A percentile compares a stretch with the other conserved stretches of the same genome.
Conservation (phyloP, 768 basidiomycete genomes). For the Daedalea quercina region DNA sequence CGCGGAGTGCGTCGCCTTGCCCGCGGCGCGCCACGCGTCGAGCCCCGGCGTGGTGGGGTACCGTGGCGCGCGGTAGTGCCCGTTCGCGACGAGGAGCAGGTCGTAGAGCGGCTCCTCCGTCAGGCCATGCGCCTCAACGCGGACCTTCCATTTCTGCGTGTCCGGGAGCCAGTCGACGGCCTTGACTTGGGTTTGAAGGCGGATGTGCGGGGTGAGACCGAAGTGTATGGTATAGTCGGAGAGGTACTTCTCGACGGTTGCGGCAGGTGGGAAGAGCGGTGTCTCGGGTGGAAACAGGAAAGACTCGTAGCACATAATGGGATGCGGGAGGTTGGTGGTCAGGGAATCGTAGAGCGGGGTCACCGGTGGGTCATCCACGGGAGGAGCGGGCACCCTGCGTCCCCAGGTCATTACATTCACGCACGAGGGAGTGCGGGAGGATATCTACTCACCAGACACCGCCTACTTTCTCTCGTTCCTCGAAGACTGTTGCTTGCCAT, state of each 20-base stretch:
- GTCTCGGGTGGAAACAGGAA: slow-evolving; percentile 68
- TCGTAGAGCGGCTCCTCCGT: slow-evolving; percentile 41
- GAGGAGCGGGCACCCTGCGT: slow-evolving; percentile 48
- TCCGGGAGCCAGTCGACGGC: slow-evolving; percentile 33
- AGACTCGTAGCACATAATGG: slow-evolving; percentile 62
- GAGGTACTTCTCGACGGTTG: slow-evolving; percentile 62
- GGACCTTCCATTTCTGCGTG: slow-evolving; percentile 39
- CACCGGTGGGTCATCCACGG: slow-evolving; percentile 43
- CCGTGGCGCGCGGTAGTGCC: slow-evolving; percentile 63
- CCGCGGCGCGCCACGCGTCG: slow-evolving; percentile 43
- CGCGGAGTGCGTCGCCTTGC: slow-evolving; percentile 56
- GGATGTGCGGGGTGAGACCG: slow-evolving; percentile 53
- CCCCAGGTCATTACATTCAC: background rate
- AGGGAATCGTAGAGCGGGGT: slow-evolving; percentile 76
- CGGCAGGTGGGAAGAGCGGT: slow-evolving; percentile 58
- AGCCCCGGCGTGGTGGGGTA: slow-evolving; percentile 58
- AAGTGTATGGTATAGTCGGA: slow-evolving; percentile 59
- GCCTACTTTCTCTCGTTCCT: slow-evolving; percentile 59
- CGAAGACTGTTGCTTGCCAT: slow-evolving; percentile 65
- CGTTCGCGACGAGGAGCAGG: slow-evolving; percentile 68
- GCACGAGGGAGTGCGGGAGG: background rate
- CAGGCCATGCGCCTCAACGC: slow-evolving; percentile 15
- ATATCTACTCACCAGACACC: slow-evolving; percentile 63
- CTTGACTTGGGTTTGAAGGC: slow-evolving; percentile 51
- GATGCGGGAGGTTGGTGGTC: slow-evolving; percentile 78